Evolutionary conservation across 495 filamentous ascomycete genomes (phyloP).

Genomic region (Astrothelium subdiscretum): DNA sequence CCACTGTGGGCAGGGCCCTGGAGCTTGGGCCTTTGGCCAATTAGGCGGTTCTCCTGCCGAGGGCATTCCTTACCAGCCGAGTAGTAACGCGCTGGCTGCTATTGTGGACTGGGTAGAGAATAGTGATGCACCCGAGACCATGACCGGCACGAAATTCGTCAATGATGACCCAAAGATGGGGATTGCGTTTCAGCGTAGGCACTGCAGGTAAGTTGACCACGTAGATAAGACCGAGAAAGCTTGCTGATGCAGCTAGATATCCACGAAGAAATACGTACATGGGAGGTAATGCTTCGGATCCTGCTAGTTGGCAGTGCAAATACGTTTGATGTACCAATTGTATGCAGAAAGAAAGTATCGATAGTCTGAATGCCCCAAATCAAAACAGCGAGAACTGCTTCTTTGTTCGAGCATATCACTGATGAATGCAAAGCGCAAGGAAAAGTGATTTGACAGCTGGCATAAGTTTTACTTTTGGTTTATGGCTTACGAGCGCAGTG

Average conservation of each 20-base stretch:
- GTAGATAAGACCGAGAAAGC: not conserved
- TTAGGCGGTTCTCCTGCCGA: not conserved
- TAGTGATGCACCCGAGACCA: conserved; percentile 40
- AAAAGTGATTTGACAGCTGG: too few species aligned
- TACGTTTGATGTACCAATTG: not conserved
- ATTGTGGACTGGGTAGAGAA: conserved; percentile 53
- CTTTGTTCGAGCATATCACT: too few species aligned
- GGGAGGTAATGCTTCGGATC: conserved; percentile 1
- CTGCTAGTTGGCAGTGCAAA: conserved; percentile 5
- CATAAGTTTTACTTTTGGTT: too few species aligned
- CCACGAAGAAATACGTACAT: conserved; percentile 9
- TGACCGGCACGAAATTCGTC: conserved; percentile 42
- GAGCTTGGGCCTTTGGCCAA: conserved; percentile 40
- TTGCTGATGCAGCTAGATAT: not conserved
- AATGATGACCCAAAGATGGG: conserved; percentile 28
- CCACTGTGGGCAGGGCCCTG: conserved; percentile 41
- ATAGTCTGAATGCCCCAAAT: too few species aligned
- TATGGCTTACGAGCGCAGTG: too few species aligned
- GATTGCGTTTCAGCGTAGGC: conserved; percentile 25
- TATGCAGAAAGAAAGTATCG: too few species aligned
- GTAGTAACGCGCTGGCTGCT: conserved; percentile 25
- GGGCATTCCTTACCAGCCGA: not conserved
- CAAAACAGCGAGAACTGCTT: too few species aligned
- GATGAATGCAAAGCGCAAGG: too few species aligned
- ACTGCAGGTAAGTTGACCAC: conserved; percentile 25